Evolutionary conservation across 345 rosid species (phyloP), one percentile per base, ranked within the genome.

Genomic region (Tarenaya hassleriana): DNA sequence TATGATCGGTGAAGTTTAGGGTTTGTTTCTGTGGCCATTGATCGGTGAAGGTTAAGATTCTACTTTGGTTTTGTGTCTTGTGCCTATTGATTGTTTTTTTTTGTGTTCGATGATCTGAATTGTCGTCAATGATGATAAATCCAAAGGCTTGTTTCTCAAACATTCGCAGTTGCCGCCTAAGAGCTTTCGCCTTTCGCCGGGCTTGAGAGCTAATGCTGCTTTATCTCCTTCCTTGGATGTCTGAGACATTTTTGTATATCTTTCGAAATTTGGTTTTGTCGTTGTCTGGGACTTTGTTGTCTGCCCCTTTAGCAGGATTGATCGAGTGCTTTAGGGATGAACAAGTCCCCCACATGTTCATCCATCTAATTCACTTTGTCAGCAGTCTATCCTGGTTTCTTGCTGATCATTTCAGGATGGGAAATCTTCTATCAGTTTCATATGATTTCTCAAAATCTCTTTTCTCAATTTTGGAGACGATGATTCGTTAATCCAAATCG

Each of bases 121-220:
- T 5, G 51, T n/a, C n/a, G 55, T 46, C 17, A 46, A 50, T 69
- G 78, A 75, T 20, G 83, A 75, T 15, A 12, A 42, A 32, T 12
- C 0, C 4, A 10, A 75, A 71, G 81, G 81, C 76, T 82, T 69
- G 84, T 80, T 76, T 83, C 84, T 83, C 82, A 70, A 70, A 69
- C 88, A 83, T 83, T 86, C 77, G 86, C 91, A 80, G 95, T 78
- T 75, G 91, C 91, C 69, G 84, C 77, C 86, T 77, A 41, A 86
- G 68, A 64, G 74, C 75, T 75, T 73, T 73, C 71, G 73, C 77
- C 74, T 77, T 49, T 11, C 57, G 71, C 64, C 37, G 0, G 71
- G 75, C 71, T 69, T 61, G 77, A 73, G 75, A 69, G 75, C 58
- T 67, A 7, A 1, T 76, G 77, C 73, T 69, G 77, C 58, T 52